A percentile compares a stretch with the other conserved stretches of the same genome.
These are phyloP conservation scores for Melastoma malabathricum DNA, from an alignment of 345 rosid genomes.

Conservation along the genomic window DNA sequence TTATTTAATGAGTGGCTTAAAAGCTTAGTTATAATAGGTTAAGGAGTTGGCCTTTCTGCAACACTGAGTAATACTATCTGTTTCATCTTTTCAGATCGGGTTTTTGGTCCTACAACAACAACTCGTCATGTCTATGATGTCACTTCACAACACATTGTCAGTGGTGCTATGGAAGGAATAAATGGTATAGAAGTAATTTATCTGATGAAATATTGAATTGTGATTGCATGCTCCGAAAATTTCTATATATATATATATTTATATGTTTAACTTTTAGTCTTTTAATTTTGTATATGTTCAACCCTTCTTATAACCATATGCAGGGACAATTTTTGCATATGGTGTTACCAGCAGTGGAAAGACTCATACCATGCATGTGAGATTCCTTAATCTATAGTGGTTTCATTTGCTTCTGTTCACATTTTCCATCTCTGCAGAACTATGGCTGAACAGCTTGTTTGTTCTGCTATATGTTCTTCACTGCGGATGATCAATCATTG, in stretches of 20 bases:
- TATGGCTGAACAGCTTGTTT: neutral
- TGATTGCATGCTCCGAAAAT: too few relatives aligned
- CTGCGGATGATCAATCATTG: neutral
- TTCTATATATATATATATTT: too few relatives aligned
- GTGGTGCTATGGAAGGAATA: slow-evolving; percentile 95
- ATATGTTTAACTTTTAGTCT: too few relatives aligned
- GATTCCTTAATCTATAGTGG: slow-evolving; percentile 14
- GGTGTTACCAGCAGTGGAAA: slow-evolving; percentile 99
- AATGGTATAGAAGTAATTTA: slow-evolving; percentile 36
- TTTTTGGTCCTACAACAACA: slow-evolving; percentile 97
- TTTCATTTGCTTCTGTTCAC: slow-evolving; percentile 1
- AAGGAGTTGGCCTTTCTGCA: too few relatives aligned
- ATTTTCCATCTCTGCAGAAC: too few relatives aligned
- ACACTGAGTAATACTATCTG: neutral
- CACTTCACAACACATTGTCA: slow-evolving; percentile 90
- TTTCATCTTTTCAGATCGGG: slow-evolving; percentile 48
- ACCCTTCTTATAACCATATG: slow-evolving; percentile 7
- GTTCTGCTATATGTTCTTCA: slow-evolving; percentile 2
- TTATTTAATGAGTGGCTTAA: too few relatives aligned
- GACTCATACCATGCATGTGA: slow-evolving; percentile 99
- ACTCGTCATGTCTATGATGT: slow-evolving; percentile 99
- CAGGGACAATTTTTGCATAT: slow-evolving; percentile 97
- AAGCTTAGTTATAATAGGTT: too few relatives aligned
- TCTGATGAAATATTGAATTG: too few relatives aligned
- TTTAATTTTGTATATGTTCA: too few relatives aligned